phyloP scores from a whole-genome alignment of 768 basidiomycete genomes.

The Floccularia luteovirens region DNA sequence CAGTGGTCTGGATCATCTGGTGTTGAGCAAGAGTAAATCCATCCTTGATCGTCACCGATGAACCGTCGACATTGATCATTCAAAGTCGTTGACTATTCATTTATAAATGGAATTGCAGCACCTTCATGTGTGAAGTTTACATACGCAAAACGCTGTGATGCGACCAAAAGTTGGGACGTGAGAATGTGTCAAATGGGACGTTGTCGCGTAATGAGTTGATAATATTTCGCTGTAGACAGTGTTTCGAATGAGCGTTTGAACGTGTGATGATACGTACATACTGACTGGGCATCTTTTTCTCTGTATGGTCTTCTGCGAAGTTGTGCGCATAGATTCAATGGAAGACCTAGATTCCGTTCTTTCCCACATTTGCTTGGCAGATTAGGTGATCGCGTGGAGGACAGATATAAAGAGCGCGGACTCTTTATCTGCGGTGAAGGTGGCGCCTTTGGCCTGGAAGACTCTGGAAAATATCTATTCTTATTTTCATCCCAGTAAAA shows the following conservation, averaged over 20 bases:
- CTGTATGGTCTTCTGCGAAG: not conserved
- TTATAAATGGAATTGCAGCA: not conserved
- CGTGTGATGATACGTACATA: not conserved
- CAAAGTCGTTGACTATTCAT: conserved; percentile 22
- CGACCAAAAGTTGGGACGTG: conserved; percentile 24
- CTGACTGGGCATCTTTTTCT: not conserved
- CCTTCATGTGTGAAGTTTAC: conserved; percentile 7
- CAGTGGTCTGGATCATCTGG: conserved; percentile 5
- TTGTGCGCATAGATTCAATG: not conserved
- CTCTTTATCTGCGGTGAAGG: conserved; percentile 7
- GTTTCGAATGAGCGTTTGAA: not conserved
- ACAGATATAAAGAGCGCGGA: conserved; percentile 1
- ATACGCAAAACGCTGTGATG: conserved; percentile 42
- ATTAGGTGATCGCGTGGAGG: not conserved
- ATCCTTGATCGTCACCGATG: conserved; percentile 46
- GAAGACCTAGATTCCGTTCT: not conserved
- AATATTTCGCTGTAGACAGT: conserved; percentile 26
- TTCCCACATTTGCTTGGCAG: not conserved
- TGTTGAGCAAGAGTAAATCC: conserved; percentile 31
- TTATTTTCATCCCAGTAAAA: conserved; percentile 44
- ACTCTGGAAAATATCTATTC: conserved; percentile 51
- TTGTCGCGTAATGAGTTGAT: conserved; percentile 28
- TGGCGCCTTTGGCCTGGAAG: conserved; percentile 25
- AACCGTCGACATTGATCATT: conserved; percentile 20
- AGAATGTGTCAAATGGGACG: conserved; percentile 20